Evolutionary conservation across 2,329 filamentous ascomycete genomes (phyloP).

Genomic region (Aspergillus sergii): DNA sequence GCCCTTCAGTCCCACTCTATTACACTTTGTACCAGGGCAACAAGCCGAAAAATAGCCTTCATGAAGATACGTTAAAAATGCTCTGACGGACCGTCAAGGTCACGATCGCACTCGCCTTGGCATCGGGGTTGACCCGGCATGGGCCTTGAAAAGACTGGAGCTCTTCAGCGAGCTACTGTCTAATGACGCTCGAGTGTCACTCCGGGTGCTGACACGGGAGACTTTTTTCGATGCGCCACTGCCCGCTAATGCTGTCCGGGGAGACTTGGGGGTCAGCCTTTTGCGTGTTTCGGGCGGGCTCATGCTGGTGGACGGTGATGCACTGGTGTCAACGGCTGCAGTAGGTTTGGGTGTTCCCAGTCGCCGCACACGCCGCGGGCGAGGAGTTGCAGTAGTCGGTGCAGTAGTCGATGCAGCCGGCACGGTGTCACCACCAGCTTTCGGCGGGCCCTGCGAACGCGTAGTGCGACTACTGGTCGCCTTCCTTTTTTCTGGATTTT

Average conservation of each 20-base stretch:
- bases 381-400: constrained; percentile 28
- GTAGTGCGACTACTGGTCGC: constrained; percentile 27
- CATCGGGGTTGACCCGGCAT: constrained; percentile 40
- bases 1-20: not conserved
- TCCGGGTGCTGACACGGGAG: constrained; percentile 20
- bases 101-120: constrained; percentile 36
- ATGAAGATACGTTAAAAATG: constrained; percentile 12
- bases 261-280: constrained; percentile 39
- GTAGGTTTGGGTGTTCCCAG: constrained; percentile 30
- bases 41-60: constrained; percentile 5
- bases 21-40: constrained; percentile 6
- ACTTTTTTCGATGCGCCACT: constrained; percentile 23
- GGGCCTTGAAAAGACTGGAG: constrained; percentile 33
- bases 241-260: constrained; percentile 23
- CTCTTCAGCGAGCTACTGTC: constrained; percentile 27
- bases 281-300: constrained; percentile 35
- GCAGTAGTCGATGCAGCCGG: constrained; percentile 24
- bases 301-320: constrained; percentile 9
- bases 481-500: constrained; percentile 26
- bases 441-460: constrained; percentile 24
- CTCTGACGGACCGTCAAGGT: constrained; percentile 19
- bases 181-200: constrained; percentile 17
- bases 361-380: constrained; percentile 35
- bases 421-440: constrained; percentile 22
- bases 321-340: constrained; percentile 20